Percentiles rank a stretch among this genome's conserved stretches.
Evolutionary conservation across 208 protist genomes (phyloP).

Genomic region (Trypanosoma congolense): DNA sequence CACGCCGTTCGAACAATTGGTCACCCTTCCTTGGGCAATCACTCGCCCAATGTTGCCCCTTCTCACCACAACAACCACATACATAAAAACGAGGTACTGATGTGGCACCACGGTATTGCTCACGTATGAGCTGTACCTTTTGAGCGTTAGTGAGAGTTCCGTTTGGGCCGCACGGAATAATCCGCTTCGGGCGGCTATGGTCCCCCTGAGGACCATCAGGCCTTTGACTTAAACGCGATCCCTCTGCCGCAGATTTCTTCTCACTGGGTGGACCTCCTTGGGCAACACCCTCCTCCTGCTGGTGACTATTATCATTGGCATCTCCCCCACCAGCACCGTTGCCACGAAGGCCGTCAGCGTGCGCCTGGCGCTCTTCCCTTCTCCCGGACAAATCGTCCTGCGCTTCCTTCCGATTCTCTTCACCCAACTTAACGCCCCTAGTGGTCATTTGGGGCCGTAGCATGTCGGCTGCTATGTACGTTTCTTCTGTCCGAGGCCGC

Average conservation of each 20-base stretch:
- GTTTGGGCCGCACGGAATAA: conserved; percentile 64
- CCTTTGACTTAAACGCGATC: not conserved
- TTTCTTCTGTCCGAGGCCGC: conserved; percentile 45
- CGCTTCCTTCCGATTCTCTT: too few relatives aligned
- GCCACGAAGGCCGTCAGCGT: too few relatives aligned
- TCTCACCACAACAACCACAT: conserved; percentile 71
- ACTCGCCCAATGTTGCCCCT: conserved; percentile 69
- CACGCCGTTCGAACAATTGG: conserved; percentile 49
- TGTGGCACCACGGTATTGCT: conserved; percentile 48
- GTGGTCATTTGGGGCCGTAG: too few relatives aligned
- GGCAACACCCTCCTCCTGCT: too few relatives aligned
- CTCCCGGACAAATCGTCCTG: too few relatives aligned
- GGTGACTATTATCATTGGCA: too few relatives aligned
- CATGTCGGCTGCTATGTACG: conserved; percentile 41
- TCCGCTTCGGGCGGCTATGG: conserved; percentile 19
- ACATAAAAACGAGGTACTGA: conserved; percentile 77
- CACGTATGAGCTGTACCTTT: conserved; percentile 61
- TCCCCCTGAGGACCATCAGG: not conserved
- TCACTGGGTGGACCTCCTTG: too few relatives aligned
- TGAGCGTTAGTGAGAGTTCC: conserved; percentile 59
- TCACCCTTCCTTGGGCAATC: conserved; percentile 72
- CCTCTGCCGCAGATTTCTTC: not conserved
- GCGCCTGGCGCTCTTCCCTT: too few relatives aligned
- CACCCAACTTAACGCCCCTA: too few relatives aligned
- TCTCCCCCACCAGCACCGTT: too few relatives aligned